These are phyloP conservation scores for Aegilops bicornis DNA, from an alignment of 176 grass and related monocot genomes.

Conservation along the genomic window DNA sequence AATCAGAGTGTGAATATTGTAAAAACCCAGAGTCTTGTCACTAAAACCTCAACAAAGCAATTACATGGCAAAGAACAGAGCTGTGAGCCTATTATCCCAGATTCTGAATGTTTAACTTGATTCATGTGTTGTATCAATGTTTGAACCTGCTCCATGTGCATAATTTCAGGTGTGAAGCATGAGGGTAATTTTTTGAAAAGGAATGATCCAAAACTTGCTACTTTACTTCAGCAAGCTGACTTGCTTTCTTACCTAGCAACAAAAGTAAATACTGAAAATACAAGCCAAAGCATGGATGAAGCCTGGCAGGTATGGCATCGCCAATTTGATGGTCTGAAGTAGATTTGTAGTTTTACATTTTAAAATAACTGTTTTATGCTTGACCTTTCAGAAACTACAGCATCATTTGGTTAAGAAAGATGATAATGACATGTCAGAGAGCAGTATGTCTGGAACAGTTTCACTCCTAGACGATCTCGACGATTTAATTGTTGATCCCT, in stretches of 20 bases:
- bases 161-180: constrained; percentile 50
- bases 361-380: constrained; percentile 3
- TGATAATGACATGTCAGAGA: constrained; percentile 50
- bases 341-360: background rate
- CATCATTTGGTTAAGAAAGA: constrained; percentile 79
- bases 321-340: background rate
- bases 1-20: constrained; percentile 29
- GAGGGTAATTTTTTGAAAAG: constrained; percentile 65
- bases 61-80: constrained; percentile 9
- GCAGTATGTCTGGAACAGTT: constrained; percentile 56
- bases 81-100: constrained; percentile 16
- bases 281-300: constrained; percentile 81
- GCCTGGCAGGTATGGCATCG: constrained; percentile 71
- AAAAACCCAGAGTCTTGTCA: constrained; percentile 27
- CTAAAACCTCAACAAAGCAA: constrained; percentile 25
- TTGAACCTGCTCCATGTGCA: constrained; percentile 20
- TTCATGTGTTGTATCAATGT: background rate
- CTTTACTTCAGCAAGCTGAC: constrained; percentile 84
- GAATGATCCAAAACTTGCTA: constrained; percentile 85
- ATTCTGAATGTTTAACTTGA: constrained; percentile 11
- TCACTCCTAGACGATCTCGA: constrained; percentile 77
- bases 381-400: constrained; percentile 64
- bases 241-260: constrained; percentile 78
- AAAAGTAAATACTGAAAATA: constrained; percentile 77
- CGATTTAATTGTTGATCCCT: constrained; percentile 83